A percentile compares a stretch with the other conserved stretches of the same genome.
Evolutionary conservation across 2,329 filamentous ascomycete genomes (phyloP).

Genomic region (Cryphonectria parasitica): DNA sequence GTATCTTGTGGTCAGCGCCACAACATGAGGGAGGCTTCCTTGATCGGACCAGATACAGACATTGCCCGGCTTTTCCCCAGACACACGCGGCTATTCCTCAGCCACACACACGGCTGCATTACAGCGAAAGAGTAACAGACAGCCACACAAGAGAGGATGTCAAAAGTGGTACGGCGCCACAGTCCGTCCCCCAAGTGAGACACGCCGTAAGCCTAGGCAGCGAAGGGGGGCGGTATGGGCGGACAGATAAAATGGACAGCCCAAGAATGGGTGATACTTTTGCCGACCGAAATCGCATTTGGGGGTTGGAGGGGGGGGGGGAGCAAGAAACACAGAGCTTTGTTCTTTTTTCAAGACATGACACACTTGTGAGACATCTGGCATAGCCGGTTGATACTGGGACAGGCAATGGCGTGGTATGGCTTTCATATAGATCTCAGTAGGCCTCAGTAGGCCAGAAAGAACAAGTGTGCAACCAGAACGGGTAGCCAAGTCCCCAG

Average conservation of each 20-base stretch:
- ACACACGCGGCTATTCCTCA: too few species aligned
- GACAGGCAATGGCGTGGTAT: too few species aligned
- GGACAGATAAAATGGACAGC: not conserved
- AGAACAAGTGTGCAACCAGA: too few species aligned
- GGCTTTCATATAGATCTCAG: not conserved
- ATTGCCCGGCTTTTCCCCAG: not conserved
- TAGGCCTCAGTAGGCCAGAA: too few species aligned
- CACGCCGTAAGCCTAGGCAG: not conserved
- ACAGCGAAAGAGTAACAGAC: too few species aligned
- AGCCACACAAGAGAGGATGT: not conserved
- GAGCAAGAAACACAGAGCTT: not conserved
- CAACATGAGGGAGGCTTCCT: not conserved
- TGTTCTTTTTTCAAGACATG: too few species aligned
- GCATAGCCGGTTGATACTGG: not conserved
- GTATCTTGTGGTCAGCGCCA: not conserved
- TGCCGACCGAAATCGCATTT: not conserved
- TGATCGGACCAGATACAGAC: not conserved
- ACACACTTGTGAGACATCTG: not conserved
- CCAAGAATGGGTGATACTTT: not conserved
- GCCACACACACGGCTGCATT: not conserved
- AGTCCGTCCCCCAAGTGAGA: not conserved
- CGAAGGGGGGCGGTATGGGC: too few species aligned
- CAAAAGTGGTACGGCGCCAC: not conserved
- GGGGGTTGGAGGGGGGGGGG: too few species aligned
- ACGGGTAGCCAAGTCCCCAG: too few species aligned